Evolutionary conservation across 2,329 filamentous ascomycete species (phyloP), one percentile per base, ranked within the genome.

Genomic region (Cytospora chrysosperma): DNA sequence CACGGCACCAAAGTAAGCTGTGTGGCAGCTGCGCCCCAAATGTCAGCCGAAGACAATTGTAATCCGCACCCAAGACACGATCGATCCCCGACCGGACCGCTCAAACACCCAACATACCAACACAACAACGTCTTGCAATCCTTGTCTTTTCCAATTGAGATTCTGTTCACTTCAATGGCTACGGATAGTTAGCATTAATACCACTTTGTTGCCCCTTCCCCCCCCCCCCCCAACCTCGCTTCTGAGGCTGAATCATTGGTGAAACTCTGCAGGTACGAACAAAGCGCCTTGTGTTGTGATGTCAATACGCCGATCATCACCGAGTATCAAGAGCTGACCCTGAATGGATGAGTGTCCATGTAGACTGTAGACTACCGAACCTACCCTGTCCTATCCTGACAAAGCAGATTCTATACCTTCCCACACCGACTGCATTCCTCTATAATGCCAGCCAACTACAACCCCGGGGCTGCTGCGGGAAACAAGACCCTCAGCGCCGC

Each of bases 361-460:
- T 47, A 21, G n/a, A 19, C 19, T 47, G n/a, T n/a, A n/a, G n/a
- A n/a, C n/a, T n/a, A n/a, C n/a, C n/a, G 6, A 15, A 24, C 10
- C n/a, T 24, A 21, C 12, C n/a, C 43, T 21, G 21, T 4, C 43
- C 8, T n/a, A n/a, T n/a, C n/a, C n/a, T n/a, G n/a, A n/a, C n/a
- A n/a, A n/a, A n/a, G n/a, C n/a, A n/a, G n/a, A n/a, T n/a, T 17
- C 61, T 58, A 51, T 55, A 52, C 55, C 40, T 61, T 54, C 32
- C 30, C 55, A 40, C 55, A 34, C 32, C 27, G 21, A 30, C 28
- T 30, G 4, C 28, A 30, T 30, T 21, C 54, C 34, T 61, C 40
- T 62, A 75, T 63, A 37, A 85, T 85, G 82, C 80, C 82, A 37
- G 78, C 78, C 69, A 79, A 85, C 75, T 81, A 82, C 73, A 72